Percentiles rank a stretch among this genome's conserved stretches.
Conservation (phyloP, 495 filamentous ascomycete genomes). For the Sporormia fimetaria region DNA sequence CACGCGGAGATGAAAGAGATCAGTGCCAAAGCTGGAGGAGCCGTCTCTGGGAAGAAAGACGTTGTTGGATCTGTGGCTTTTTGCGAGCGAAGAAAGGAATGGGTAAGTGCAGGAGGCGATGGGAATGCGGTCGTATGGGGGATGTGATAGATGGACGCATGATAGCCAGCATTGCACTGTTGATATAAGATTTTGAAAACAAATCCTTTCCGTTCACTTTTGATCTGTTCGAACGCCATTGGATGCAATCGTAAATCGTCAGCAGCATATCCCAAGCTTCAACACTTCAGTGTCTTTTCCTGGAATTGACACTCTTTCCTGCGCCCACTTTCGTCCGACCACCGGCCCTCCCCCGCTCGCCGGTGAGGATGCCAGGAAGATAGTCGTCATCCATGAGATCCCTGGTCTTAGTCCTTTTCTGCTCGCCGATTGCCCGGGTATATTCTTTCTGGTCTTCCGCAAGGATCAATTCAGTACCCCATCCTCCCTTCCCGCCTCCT, state of each 20-base stretch:
- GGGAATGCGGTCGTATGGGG: slow-evolving; percentile 32
- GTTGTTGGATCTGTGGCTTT: slow-evolving; percentile 45
- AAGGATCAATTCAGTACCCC: slow-evolving; percentile 72
- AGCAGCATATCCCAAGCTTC: not conserved
- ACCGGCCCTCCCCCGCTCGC: slow-evolving; percentile 51
- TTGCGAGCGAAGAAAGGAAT: slow-evolving; percentile 55
- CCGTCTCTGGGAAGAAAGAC: slow-evolving; percentile 43
- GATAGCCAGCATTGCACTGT: not conserved
- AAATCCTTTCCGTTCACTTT: too few relatives aligned
- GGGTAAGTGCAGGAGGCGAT: slow-evolving; percentile 52
- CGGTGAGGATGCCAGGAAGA: slow-evolving; percentile 65
- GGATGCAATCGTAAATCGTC: slow-evolving; percentile 5
- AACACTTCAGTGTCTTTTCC: slow-evolving; percentile 37
- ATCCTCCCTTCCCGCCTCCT: slow-evolving; percentile 76
- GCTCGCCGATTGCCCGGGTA: slow-evolving; percentile 47
- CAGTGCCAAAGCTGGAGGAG: not conserved
- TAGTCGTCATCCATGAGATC: slow-evolving; percentile 96
- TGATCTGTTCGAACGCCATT: slow-evolving; percentile 1
- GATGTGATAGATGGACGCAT: slow-evolving; percentile 9
- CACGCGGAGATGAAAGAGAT: slow-evolving; percentile 22
- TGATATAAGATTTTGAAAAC: not conserved
- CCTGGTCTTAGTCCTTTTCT: slow-evolving; percentile 54
- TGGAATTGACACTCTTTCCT: slow-evolving; percentile 76
- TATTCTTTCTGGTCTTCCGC: slow-evolving; percentile 97
- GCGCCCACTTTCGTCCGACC: slow-evolving; percentile 71